Base-by-base conservation (phyloP, 2,329 filamentous ascomycete species). In the Xylariaceae sp. region DNA sequence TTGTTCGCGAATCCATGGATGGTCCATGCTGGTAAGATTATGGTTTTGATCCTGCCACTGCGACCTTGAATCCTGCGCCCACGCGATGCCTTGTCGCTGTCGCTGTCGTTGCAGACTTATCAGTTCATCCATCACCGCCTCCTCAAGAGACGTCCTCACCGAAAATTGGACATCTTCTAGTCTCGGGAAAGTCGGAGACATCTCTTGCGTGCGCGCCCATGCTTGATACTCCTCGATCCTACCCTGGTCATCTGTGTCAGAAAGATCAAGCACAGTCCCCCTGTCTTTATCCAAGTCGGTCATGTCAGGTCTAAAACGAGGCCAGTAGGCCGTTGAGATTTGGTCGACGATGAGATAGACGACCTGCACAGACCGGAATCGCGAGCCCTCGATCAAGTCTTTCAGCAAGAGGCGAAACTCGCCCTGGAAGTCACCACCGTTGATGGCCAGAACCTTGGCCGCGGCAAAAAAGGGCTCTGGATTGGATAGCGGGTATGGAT, bases 231-330 rank as follows among this genome's bases (percentile, higher is more conserved):
- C 53, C 22, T 56, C 55, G 16, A 61, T 55, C 21, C 48, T 55
- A 19, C 48, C 48, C 34, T 47, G 45, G 22, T 61, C 58, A 33
- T 40, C 47, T 11, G 48, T 49, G 17, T 57, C 57, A 42, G 46
- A 54, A 25, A 61, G 23, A 40, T 61, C 58, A n/a, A 61, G 51
- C n/a, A 61, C 50, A 3, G 58, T 60, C n/a, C 58, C 58, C 34
- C 59, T 60, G 17, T 56, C 56, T 23, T 55, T 56, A 19, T 61
- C 58, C 20, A 56, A 48, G 12, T 55, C 53, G 2, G 56, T 58
- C 36, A 61, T 48, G 33, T 59, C 57, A 10, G 58, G 57, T 8
- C 58, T 50, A 37, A 61, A 61, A 17, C 39, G 42, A 12, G 59
- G 57, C 59, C 59, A 61, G 36, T 58, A 61, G 16, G 54, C 47